Percentiles rank a stretch among this genome's conserved stretches.
Conservation (phyloP, 108 stramenopile species). For the Fragilaria crotonensis region DNA sequence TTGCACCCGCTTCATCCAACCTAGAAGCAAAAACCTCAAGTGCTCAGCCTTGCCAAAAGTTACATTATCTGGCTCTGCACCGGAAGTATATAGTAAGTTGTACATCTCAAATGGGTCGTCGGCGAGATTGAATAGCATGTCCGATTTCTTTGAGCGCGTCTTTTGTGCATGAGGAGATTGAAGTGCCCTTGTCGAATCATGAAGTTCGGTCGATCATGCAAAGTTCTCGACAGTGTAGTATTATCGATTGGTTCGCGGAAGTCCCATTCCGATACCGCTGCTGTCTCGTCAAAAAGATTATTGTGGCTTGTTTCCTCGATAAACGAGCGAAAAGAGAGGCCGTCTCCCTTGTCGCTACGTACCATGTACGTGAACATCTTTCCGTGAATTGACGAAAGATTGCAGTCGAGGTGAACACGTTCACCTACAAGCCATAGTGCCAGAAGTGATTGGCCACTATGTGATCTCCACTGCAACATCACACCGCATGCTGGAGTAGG, state of each 20-base stretch:
- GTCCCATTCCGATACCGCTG: conserved; percentile 12
- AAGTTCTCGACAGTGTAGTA: background rate
- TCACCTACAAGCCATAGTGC: too few species aligned
- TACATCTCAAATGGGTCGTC: conserved; percentile 21
- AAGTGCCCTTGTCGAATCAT: conserved; percentile 19
- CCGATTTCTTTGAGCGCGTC: background rate
- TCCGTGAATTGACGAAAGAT: too few species aligned
- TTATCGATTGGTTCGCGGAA: conserved; percentile 3
- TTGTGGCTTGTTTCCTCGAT: conserved; percentile 9
- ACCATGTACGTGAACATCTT: too few species aligned
- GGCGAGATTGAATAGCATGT: conserved; percentile 20
- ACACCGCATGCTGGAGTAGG: too few species aligned
- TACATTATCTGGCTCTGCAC: background rate
- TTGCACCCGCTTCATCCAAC: conserved; percentile 16
- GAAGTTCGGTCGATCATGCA: conserved; percentile 12
- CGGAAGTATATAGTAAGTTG: conserved; percentile 10
- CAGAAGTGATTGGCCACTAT: too few species aligned
- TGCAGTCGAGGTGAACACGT: too few species aligned
- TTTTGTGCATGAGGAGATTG: conserved; percentile 15
- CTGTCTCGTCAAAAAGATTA: conserved; percentile 9
- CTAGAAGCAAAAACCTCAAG: conserved; percentile 10
- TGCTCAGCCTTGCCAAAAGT: conserved; percentile 16
- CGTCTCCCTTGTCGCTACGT: conserved; percentile 17
- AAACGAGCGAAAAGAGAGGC: conserved; percentile 6
- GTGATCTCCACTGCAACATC: too few species aligned